These are phyloP conservation scores for Vitis hybrid DNA, from an alignment of 177 flowering plant species.

Conservation along the genomic window DNA sequence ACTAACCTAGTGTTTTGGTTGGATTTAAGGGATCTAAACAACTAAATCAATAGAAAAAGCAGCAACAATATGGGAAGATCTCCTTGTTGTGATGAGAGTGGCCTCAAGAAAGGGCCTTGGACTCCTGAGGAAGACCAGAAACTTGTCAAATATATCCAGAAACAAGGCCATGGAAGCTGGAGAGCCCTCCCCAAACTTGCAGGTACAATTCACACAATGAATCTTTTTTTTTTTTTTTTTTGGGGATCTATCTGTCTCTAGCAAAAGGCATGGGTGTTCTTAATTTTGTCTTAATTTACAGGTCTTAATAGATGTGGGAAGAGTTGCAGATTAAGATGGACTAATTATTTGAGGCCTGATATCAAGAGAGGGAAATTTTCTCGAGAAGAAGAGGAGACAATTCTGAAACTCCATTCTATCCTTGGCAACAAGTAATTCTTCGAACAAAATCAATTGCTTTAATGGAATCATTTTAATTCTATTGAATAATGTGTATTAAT, in stretches of 20 bases:
- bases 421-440: constrained; percentile 79
- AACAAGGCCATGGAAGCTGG: constrained; percentile 93
- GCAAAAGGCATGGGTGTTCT: background rate
- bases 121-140: constrained; percentile 89
- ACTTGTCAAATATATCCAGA: constrained; percentile 57
- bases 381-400: constrained; percentile 79
- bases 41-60: background rate
- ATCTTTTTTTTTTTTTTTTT: too few relatives aligned
- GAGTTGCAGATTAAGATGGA: constrained; percentile 87
- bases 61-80: constrained; percentile 65
- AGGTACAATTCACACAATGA: constrained; percentile 35
- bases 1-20: constrained; percentile 27
- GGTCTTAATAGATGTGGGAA: constrained; percentile 89
- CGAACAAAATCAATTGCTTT: background rate
- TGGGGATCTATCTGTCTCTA: constrained; percentile 14
- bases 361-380: constrained; percentile 92
- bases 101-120: constrained; percentile 96
- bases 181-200: constrained; percentile 90
- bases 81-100: constrained; percentile 80
- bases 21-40: constrained; percentile 29
- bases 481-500: background rate
- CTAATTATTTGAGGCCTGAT: constrained; percentile 82
- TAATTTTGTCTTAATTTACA: constrained; percentile 21
- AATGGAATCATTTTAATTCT: background rate
- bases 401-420: constrained; percentile 79